Base-by-base conservation (phyloP, 495 filamentous ascomycete genomes). In the Aspergillus sclerotioniger region DNA sequence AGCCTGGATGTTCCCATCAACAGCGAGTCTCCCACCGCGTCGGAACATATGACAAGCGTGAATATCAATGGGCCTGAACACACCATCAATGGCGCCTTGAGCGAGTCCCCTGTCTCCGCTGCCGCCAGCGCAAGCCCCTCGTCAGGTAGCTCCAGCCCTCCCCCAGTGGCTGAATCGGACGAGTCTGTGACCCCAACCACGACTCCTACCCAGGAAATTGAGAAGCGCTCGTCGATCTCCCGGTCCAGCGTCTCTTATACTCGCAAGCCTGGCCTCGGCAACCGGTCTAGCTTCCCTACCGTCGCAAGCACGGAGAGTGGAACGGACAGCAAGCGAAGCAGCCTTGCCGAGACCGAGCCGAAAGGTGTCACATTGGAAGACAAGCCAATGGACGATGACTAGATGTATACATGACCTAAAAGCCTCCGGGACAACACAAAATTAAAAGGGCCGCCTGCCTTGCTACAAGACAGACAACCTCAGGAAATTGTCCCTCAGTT, bases 281-380 rank as follows among this genome's bases (percentile, higher is more conserved):
- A 78, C 51, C 58, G 73, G 15, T 75, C 76, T 13, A 76, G 72
- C 56, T 78, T 80, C 67, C 63, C 71, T 7, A 58, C 65, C 33
- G 53, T 64, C 21, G 54, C 61, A 41, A 56, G 65, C 54, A 62
- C 65, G 49, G 63, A 73, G 53, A 59, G 64, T 49, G 67, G 75
- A 44, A 57, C 76, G 25, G 65, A 73, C 52, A 72, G 83, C 60
- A 78, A 73, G 61, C 74, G 78, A 48, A 80, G 71, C 61, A 80
- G 76, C 56, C 49, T 76, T 19, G 67, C 65, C 52, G 68, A 78
- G 55, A 68, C 75, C 66, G 72, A 81, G 66, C 81, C 71, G 8
- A 73, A 80, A 57, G 89, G 91, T 20, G 89, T 96, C 25, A 88
- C 86, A 54, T 80, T 96, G 71, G 86, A 85, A 56, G 91, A 96